phyloP scores from a whole-genome alignment of 169 alveolate species.

The Blepharisma undulans region DNA sequence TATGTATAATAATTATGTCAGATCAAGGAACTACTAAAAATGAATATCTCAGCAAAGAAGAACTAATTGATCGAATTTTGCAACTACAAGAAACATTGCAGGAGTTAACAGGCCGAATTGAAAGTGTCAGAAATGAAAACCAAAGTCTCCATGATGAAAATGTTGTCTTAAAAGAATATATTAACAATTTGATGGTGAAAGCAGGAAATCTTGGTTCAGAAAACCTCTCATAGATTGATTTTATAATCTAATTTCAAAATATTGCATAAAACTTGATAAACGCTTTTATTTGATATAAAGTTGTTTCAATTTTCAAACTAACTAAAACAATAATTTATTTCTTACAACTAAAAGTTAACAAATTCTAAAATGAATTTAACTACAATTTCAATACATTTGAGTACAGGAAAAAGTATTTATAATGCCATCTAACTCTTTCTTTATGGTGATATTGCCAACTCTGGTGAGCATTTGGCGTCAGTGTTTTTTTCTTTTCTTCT shows the following conservation, averaged over 20 bases:
- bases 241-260: neutral
- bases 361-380: too few relatives aligned
- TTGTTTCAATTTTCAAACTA: too few relatives aligned
- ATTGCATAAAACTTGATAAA: neutral
- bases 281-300: neutral
- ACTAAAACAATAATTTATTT: neutral
- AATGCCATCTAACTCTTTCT: neutral
- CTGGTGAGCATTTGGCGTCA: neutral
- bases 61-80: slow-evolving; percentile 34
- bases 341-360: neutral
- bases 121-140: slow-evolving; percentile 37
- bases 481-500: neutral
- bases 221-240: neutral
- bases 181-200: slow-evolving; percentile 35
- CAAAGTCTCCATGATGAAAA: slow-evolving; percentile 39
- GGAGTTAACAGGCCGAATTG: slow-evolving; percentile 33
- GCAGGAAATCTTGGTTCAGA: slow-evolving; percentile 36
- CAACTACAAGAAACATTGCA: slow-evolving; percentile 37
- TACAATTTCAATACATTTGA: too few relatives aligned
- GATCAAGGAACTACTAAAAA: neutral
- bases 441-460: neutral
- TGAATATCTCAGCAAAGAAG: slow-evolving; percentile 30
- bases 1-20: neutral
- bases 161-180: slow-evolving; percentile 32
- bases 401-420: neutral